Evolutionary conservation across 108 stramenopile genomes (phyloP).

Genomic region (Nitzschia inconspicua): DNA sequence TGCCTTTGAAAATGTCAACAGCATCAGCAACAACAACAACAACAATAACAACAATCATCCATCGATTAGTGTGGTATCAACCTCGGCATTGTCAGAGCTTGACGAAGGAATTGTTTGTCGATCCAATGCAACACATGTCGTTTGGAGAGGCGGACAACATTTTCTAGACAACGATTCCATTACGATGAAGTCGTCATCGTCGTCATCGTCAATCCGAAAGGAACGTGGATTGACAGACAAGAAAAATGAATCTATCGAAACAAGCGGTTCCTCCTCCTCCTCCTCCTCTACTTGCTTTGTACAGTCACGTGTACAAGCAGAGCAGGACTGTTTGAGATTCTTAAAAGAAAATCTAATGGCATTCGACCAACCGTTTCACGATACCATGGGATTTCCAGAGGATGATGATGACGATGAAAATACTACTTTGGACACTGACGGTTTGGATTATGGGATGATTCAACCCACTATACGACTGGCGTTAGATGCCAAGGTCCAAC

Average conservation of each 20-base stretch:
- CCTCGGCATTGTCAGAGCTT: no score
- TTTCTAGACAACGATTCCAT: not conserved
- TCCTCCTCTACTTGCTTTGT: not conserved
- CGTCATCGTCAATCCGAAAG: not conserved
- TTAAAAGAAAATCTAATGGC: slow-evolving; percentile 58
- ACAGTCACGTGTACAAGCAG: slow-evolving; percentile 28
- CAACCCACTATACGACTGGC: slow-evolving; percentile 59
- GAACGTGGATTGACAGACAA: not conserved
- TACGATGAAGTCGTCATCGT: not conserved
- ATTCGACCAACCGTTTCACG: slow-evolving; percentile 58
- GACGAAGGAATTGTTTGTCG: no score
- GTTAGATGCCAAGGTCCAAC: slow-evolving; percentile 53
- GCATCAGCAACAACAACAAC: no score
- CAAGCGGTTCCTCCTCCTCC: no score
- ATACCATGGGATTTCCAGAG: slow-evolving; percentile 58
- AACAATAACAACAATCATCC: no score
- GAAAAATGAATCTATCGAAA: no score
- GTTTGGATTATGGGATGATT: slow-evolving; percentile 63
- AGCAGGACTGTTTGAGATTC: slow-evolving; percentile 32
- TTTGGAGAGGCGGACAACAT: not conserved
- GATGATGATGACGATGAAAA: slow-evolving; percentile 10
- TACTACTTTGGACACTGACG: slow-evolving; percentile 52
- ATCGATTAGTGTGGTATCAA: no score
- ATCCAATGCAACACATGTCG: slow-evolving; percentile 7
- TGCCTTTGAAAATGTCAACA: no score